Base-by-base conservation (phyloP, 1,284 basidiomycete genomes). In the Sutorius eximius region DNA sequence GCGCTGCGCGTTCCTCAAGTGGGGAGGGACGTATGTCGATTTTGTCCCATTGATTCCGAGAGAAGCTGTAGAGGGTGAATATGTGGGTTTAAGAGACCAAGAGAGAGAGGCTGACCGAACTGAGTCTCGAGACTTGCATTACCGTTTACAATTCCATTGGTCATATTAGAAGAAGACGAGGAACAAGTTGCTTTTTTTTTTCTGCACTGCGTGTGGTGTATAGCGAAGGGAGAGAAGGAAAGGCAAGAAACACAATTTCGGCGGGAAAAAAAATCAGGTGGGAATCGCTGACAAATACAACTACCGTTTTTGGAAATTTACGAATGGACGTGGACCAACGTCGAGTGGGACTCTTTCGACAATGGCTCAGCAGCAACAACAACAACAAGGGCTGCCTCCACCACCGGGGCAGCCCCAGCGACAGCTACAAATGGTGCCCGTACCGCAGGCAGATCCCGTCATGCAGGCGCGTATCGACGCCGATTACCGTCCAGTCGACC, bases 1-100 rank as follows among this genome's bases (percentile, higher is more conserved):
- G 81, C 85, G 85, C 87, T 88, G 87, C 82, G 80, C 73, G 75
- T 77, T 81, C 78, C 90, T 86, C 82, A 93, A 73, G 77, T 96
- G 93, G 71, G 94, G 94, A 66, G 94, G 94, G 64, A 97, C 90
- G 79, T 97, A 97, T 63, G 93, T 86, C 69, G 90, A 85, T 80
- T 87, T 89, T 68, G 73, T 65, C 59, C 76, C 81, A 73, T 85
- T 86, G 73, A 91, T 80, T 70, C 83, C 82, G 70, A 91, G 85
- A 78, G 86, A 82, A 69, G 79, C 81, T 80, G 65, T 7, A 40
- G 42, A 50, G 47, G 48, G 37, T 56, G 51, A 53, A 54, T 57
- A 75, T 76, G 62, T 49, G 54, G 47, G 51, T 9, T 37, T 47
- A 52, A 30, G 51, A 36, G 55, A 45, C 52, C 32, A 48, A 47